phyloP scores from a whole-genome alignment of 2,329 filamentous ascomycete genomes.

The Akanthomyces uredinophilus region DNA sequence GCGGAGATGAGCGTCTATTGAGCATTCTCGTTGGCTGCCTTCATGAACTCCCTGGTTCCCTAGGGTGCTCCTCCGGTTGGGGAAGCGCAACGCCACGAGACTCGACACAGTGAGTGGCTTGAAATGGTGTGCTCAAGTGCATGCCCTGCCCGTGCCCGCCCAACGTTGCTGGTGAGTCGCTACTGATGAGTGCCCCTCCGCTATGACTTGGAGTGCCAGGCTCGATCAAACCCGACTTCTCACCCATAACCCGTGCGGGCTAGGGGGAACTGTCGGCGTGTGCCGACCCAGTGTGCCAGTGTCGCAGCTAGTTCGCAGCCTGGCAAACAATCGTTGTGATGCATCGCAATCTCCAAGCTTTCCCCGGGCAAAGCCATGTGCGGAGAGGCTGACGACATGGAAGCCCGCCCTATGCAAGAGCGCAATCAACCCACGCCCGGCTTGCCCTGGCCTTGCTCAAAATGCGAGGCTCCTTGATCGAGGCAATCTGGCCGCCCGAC shows the following conservation, averaged over 20 bases:
- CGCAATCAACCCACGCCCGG: not conserved
- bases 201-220: not conserved
- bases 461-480: not conserved
- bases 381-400: not conserved
- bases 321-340: not conserved
- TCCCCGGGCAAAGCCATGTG: not conserved
- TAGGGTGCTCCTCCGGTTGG: not conserved
- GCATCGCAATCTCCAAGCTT: not conserved
- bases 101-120: not conserved
- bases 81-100: constrained; percentile 6
- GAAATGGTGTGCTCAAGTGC: not conserved
- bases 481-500: not conserved
- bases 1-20: constrained; percentile 9
- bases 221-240: not conserved
- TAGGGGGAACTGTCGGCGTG: not conserved
- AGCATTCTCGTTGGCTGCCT: constrained; percentile 7
- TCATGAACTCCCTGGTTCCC: not conserved
- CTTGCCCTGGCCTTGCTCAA: not conserved
- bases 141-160: not conserved
- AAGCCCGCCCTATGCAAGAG: not conserved
- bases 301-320: not conserved
- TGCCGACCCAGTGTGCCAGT: not conserved
- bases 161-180: too few species aligned
- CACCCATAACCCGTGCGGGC: not conserved
- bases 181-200: too few species aligned